These are phyloP conservation scores for Musa beccarii DNA, from an alignment of 176 grass and related monocot species.

Conservation along the genomic window DNA sequence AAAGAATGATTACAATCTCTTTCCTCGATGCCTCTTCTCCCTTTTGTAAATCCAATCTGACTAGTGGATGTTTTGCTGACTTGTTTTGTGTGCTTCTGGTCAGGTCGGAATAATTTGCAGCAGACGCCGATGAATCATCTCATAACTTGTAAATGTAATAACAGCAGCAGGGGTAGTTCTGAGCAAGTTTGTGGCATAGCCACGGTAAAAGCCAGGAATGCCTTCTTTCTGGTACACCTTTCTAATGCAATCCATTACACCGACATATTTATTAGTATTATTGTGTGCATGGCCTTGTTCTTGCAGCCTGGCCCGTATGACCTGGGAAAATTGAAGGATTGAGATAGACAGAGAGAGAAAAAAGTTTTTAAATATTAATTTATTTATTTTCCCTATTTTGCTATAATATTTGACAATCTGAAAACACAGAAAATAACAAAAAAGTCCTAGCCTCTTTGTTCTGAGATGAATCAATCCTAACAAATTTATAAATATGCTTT, in stretches of 20 bases:
- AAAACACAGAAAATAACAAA: no score
- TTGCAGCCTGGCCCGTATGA: constrained; percentile 72
- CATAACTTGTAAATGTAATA: constrained; percentile 84
- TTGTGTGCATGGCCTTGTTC: constrained; percentile 49
- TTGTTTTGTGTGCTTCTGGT: neutral
- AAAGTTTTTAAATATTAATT: no score
- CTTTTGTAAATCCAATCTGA: neutral
- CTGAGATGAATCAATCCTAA: no score
- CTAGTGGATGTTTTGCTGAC: neutral
- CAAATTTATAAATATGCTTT: no score
- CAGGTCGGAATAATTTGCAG: constrained; percentile 30
- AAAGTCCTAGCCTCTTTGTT: no score
- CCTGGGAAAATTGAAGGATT: constrained; percentile 25
- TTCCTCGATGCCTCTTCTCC: neutral
- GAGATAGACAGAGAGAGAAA: neutral
- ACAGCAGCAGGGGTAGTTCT: constrained; percentile 74
- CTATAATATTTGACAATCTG: no score
- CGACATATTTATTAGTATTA: constrained; percentile 35
- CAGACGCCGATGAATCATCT: constrained; percentile 62
- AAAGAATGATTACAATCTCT: neutral
- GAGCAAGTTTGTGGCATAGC: constrained; percentile 67
- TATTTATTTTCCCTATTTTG: no score
- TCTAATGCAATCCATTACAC: constrained; percentile 59
- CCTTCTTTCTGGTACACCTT: constrained; percentile 57
- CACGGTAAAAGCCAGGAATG: constrained; percentile 66